Conservation (phyloP, 2,329 filamentous ascomycete species). For the Aspergillus brasiliensis region DNA sequence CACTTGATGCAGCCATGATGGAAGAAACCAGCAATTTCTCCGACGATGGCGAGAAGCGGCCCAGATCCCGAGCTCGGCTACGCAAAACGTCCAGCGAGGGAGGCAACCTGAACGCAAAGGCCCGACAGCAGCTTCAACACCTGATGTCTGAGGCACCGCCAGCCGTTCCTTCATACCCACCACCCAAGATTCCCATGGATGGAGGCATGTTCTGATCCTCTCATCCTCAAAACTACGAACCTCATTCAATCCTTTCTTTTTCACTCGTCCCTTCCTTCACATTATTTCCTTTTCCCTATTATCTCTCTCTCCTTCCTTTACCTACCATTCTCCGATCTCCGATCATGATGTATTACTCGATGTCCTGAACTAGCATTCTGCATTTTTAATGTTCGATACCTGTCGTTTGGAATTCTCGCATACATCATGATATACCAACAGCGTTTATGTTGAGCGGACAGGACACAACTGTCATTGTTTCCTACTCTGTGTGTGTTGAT, state of each 20-base stretch:
- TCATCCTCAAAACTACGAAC: neutral
- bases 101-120: slow-evolving; percentile 49
- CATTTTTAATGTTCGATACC: slow-evolving; percentile 8
- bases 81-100: slow-evolving; percentile 56
- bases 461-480: slow-evolving; percentile 4
- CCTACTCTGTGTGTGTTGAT: slow-evolving; percentile 7
- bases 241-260: slow-evolving; percentile 5
- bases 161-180: slow-evolving; percentile 36
- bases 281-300: neutral
- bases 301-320: slow-evolving; percentile 6
- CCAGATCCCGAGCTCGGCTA: slow-evolving; percentile 42
- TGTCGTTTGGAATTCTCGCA: slow-evolving; percentile 15
- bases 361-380: slow-evolving; percentile 8
- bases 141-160: slow-evolving; percentile 26
- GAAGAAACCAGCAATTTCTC: slow-evolving; percentile 48
- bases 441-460: slow-evolving; percentile 22
- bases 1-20: slow-evolving; percentile 24
- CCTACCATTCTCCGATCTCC: slow-evolving; percentile 1
- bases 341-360: slow-evolving; percentile 10
- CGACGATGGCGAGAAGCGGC: slow-evolving; percentile 43
- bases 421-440: slow-evolving; percentile 24
- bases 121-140: slow-evolving; percentile 43
- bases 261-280: slow-evolving; percentile 4
- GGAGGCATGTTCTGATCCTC: slow-evolving; percentile 43
- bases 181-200: slow-evolving; percentile 33